Evolutionary conservation across 805 yeast species (phyloP), one percentile per base, ranked within the genome.

Genomic region (Candida insectorum): DNA sequence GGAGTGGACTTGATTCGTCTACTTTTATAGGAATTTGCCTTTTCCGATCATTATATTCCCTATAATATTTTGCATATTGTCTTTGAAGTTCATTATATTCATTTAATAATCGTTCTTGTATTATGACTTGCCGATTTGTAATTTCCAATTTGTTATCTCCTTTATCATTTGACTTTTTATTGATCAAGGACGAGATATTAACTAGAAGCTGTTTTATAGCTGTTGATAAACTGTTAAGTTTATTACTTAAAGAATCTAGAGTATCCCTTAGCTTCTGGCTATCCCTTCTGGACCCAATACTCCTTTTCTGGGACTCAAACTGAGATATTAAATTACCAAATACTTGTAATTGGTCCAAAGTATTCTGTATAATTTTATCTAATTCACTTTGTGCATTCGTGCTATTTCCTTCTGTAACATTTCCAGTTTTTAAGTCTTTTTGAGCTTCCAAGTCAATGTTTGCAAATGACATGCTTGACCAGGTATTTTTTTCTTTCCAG

Each of bases 11-110:
- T 5, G 39, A 40, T 34, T 65, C 71, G 33, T 48, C 24, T 10
- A 49, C 33, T 31, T 43, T 47, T 24, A 54, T 32, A 2, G 52
- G 58, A 25, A 41, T 33, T 1, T 47, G 31, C 18, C 56, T 60
- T 28, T 72, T 67, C 44, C 69, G 70, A 30, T 73, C 83, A 14
- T 63, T 60, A 42, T 79, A 81, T 57, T 71, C 58, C 16, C 37
- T 43, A 19, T 24, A 34, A 4, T 36, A 30, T 25, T 21, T 38
- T 5, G 36, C 17, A 24, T 36, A 43, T 14, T 37, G 32, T 27
- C 58, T 58, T 40, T 72, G 69, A 14, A 83, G 64, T 13, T 66
- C 70, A 19, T 63, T 63, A 45, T 75, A 78, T 52, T 85, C 91
- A 15, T 63, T 64, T 11, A 65, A 60, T 13, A 85, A 54, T 37